Evolutionary conservation across 2,329 filamentous ascomycete species (phyloP).

Genomic region (Cladosporium oxysporum): DNA sequence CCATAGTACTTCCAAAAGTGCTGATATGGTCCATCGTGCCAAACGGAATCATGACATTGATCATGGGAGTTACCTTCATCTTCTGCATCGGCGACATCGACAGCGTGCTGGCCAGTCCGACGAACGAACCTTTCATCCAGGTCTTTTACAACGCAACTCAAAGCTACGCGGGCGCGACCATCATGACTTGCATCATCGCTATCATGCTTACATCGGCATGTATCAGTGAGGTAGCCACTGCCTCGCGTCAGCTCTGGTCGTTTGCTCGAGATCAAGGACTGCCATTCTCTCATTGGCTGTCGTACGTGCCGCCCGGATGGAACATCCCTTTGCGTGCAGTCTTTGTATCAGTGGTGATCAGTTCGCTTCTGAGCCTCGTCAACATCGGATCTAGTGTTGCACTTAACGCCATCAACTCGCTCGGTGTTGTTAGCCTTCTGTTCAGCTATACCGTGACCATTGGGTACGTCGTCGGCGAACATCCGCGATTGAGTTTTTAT

Average conservation of each 20-base stretch:
- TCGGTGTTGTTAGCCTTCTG: slow-evolving; percentile 39
- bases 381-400: slow-evolving; percentile 44
- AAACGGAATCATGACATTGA: slow-evolving; percentile 27
- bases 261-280: slow-evolving; percentile 44
- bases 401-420: slow-evolving; percentile 44
- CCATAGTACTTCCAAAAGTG: slow-evolving; percentile 26
- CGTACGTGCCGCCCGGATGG: slow-evolving; percentile 28
- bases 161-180: slow-evolving; percentile 34
- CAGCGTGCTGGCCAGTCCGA: slow-evolving; percentile 26
- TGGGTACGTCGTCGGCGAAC: neutral
- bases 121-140: slow-evolving; percentile 37
- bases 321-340: slow-evolving; percentile 35
- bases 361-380: slow-evolving; percentile 41
- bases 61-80: slow-evolving; percentile 36
- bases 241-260: slow-evolving; percentile 41
- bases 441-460: slow-evolving; percentile 38
- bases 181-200: slow-evolving; percentile 38
- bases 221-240: slow-evolving; percentile 41
- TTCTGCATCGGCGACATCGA: slow-evolving; percentile 40
- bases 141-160: slow-evolving; percentile 41
- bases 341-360: slow-evolving; percentile 33
- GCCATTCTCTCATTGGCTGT: slow-evolving; percentile 28
- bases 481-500: neutral
- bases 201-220: slow-evolving; percentile 35
- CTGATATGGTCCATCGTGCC: slow-evolving; percentile 25